Conservation (phyloP, 176 grass and related monocot genomes). For the Zoysia pacifica region DNA sequence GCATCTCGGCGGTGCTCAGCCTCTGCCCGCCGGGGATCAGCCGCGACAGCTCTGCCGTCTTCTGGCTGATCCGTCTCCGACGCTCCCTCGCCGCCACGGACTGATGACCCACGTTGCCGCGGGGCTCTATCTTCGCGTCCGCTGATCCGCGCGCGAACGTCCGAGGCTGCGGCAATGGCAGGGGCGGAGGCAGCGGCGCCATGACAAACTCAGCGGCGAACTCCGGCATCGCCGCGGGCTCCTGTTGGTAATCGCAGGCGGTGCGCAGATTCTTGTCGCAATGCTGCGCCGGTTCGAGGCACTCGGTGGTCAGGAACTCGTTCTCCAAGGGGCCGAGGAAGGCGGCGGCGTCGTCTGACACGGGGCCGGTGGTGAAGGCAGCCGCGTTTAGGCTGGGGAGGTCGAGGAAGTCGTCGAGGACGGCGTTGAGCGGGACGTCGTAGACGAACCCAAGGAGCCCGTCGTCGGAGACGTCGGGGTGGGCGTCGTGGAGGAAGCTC, state of each 20-base stretch:
- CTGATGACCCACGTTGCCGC: constrained; percentile 22
- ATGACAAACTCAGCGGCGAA: neutral
- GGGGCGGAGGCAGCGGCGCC: neutral
- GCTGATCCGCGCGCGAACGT: constrained; percentile 6
- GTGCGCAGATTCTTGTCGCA: constrained; percentile 33
- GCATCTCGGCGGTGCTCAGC: constrained; percentile 89
- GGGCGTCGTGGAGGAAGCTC: no score
- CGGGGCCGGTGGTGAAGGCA: constrained; percentile 27
- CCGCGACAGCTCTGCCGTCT: constrained; percentile 65
- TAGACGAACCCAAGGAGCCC: no score
- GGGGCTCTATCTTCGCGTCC: neutral
- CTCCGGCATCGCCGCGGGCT: neutral
- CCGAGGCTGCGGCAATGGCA: neutral
- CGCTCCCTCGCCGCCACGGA: constrained; percentile 63
- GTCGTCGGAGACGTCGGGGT: no score
- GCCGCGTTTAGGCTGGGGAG: neutral
- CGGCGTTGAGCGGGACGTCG: no score
- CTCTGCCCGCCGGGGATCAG: constrained; percentile 66
- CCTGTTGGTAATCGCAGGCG: neutral
- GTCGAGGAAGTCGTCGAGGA: no score
- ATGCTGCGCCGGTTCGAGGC: neutral
- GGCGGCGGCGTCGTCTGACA: neutral
- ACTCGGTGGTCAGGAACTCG: neutral
- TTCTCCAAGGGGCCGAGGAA: neutral
- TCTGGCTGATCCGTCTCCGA: constrained; percentile 75